Evolutionary conservation across 2,329 filamentous ascomycete genomes (phyloP).

Genomic region (Ceratocystis alfenasii): DNA sequence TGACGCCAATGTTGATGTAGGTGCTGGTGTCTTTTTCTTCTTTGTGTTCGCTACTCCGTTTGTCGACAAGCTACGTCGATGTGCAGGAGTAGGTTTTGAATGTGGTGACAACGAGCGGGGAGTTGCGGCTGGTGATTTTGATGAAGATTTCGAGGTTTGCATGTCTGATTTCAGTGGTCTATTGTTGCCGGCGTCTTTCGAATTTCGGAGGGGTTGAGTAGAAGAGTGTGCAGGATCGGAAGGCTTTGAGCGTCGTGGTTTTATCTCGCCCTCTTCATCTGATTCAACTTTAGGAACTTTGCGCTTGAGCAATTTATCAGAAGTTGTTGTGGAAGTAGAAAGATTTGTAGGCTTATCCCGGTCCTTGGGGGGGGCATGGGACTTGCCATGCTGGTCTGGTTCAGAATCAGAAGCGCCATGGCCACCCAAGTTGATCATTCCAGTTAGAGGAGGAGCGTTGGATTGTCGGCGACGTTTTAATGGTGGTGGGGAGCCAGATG

Average conservation of each 20-base stretch:
- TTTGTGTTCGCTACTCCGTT: constrained; percentile 50
- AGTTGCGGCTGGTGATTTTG: constrained; percentile 10
- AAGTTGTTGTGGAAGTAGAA: neutral
- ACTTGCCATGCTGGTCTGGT: constrained; percentile 36
- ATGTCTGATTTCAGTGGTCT: constrained; percentile 15
- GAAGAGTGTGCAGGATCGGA: constrained; percentile 23
- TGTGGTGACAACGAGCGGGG: constrained; percentile 49
- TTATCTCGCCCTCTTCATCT: constrained; percentile 45
- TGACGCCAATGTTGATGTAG: neutral
- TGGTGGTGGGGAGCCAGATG: constrained; percentile 18
- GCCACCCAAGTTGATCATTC: neutral
- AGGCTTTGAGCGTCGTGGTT: constrained; percentile 40
- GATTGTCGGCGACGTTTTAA: constrained; percentile 17
- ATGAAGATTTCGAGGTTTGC: constrained; percentile 4
- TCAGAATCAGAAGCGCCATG: constrained; percentile 47
- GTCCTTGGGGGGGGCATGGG: constrained; percentile 36
- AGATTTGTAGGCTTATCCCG: constrained; percentile 35
- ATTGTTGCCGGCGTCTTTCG: constrained; percentile 13
- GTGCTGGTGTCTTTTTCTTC: constrained; percentile 51
- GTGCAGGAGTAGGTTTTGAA: constrained; percentile 33
- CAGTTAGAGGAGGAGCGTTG: constrained; percentile 3
- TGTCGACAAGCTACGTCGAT: constrained; percentile 53
- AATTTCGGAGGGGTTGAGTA: neutral
- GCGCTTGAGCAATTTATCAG: constrained; percentile 35
- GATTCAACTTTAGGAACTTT: constrained; percentile 44